Base-by-base conservation (phyloP, 352 stramenopile species). In the Phytophthora constricta region DNA sequence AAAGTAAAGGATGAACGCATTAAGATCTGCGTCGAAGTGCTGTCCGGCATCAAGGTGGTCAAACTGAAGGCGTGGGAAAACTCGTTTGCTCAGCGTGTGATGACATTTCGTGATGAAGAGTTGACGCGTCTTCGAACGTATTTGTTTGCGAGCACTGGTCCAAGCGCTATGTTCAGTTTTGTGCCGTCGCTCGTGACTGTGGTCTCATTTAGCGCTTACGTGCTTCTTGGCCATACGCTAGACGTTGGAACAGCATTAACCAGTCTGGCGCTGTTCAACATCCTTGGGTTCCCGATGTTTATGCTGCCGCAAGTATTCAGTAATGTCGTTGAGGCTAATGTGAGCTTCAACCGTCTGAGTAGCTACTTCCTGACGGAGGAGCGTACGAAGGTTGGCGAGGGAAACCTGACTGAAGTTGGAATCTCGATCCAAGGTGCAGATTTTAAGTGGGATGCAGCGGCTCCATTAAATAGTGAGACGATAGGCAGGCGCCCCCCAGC, bases 1-100 rank as follows among this genome's bases (percentile, higher is more conserved):
- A 82, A 82, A 51, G 83, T 97, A 45, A 98, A 97, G 58, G 97
- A 99, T 72, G 76, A 92, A 46, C 89, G 97, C 22, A 91, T 99
- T 57, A 98, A 99, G 75, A 72, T 98, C 17, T 98, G 96, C 72
- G 80, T 39, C 84, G 72, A 80, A 46, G 64, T 76, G 46, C 47
- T 87, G 45, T 82, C 77, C 17, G 72, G 81, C 13, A 86, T 88
- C 53, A 77, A 77, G 25, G 75, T 87, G 43, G 76, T 89, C 50
- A 89, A 89, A 63, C 75, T 89, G 49, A 83, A 81, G 62, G 80
- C 61, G 51, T 85, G 46, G 80, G 60, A 76, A 46, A 75, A 86
- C 43, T 75, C 67, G 45, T 89, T 95, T 54, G 64, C 71, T 13
- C 59, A 84, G 47, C 77, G 73, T 20, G 79, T 96, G 10, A 75